Conservation (phyloP, 164 flowering plant species). For the Santalum album region DNA sequence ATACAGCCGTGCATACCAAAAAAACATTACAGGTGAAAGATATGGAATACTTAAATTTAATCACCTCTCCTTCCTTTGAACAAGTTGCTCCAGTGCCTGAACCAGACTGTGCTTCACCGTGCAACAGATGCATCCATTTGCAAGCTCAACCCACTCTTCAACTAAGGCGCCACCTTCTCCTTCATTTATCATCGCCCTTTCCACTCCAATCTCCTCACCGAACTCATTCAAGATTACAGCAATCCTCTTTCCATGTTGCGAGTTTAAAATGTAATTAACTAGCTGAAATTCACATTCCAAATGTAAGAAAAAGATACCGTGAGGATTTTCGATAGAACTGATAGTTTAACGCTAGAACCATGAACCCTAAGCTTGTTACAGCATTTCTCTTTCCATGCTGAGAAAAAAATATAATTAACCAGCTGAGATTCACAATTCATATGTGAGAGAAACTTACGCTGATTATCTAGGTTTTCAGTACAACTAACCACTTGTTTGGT, state of each 20-base stretch:
- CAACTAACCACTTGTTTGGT: too few relatives aligned
- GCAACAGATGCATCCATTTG: slow-evolving; percentile 98
- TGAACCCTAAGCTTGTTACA: too few relatives aligned
- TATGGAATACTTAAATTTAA: too few relatives aligned
- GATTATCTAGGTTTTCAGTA: too few relatives aligned
- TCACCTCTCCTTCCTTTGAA: slow-evolving; percentile 79
- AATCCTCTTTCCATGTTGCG: slow-evolving; percentile 86
- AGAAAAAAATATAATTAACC: too few relatives aligned
- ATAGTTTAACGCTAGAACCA: too few relatives aligned
- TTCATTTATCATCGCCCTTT: slow-evolving; percentile 93
- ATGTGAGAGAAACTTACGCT: too few relatives aligned
- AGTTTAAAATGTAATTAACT: slow-evolving; percentile 67
- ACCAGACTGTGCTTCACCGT: slow-evolving; percentile 94
- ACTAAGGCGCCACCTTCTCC: slow-evolving; percentile 83
- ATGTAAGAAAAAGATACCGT: not conserved
- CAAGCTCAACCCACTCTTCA: slow-evolving; percentile 98
- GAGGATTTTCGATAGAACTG: too few relatives aligned
- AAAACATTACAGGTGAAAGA: too few relatives aligned
- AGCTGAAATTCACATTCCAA: slow-evolving; percentile 31
- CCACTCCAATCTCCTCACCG: slow-evolving; percentile 97
- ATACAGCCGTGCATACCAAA: too few relatives aligned
- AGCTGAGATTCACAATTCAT: too few relatives aligned
- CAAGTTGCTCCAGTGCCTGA: slow-evolving; percentile 92
- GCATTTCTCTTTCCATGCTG: too few relatives aligned
- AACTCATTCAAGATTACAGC: slow-evolving; percentile 96